A percentile compares a stretch with the other conserved stretches of the same genome.
phyloP scores from a whole-genome alignment of 257 asterid species.

The Henckelia pumila region DNA sequence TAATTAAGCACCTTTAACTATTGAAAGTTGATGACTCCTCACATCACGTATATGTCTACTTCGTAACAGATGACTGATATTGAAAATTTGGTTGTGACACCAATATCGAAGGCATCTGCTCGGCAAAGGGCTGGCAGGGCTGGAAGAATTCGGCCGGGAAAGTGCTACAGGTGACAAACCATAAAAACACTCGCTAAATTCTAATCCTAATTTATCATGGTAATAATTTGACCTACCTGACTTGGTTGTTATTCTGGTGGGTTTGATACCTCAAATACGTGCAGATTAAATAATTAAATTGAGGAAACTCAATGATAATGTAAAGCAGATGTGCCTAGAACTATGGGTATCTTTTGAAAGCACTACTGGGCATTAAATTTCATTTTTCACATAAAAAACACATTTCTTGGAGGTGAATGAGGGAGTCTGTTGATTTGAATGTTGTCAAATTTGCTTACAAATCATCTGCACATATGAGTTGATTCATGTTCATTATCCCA shows the following conservation, averaged over 20 bases:
- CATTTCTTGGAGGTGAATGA: not conserved
- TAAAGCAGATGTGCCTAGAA: not conserved
- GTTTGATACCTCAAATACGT: not conserved
- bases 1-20: constrained; percentile 1
- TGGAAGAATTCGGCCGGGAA: constrained; percentile 97
- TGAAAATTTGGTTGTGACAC: constrained; percentile 87
- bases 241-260: constrained; percentile 4
- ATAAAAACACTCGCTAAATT: constrained; percentile 13
- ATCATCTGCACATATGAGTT: not conserved
- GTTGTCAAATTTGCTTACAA: not conserved
- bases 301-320: not conserved
- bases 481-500: too few relatives aligned
- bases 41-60: constrained; percentile 18
- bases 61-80: constrained; percentile 76
- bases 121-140: constrained; percentile 98
- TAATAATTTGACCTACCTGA: too few relatives aligned
- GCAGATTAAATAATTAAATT: not conserved
- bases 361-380: too few relatives aligned
- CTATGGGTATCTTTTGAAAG: not conserved
- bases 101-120: constrained; percentile 95
- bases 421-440: not conserved
- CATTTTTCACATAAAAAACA: too few relatives aligned
- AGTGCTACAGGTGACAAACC: constrained; percentile 75
- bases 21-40: constrained; percentile 10
- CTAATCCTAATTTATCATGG: constrained; percentile 11